Percentiles rank a stretch among this genome's conserved stretches.
These are phyloP conservation scores for Hymenoscyphus infarciens DNA, from an alignment of 2,329 filamentous ascomycete genomes.

Conservation along the genomic window DNA sequence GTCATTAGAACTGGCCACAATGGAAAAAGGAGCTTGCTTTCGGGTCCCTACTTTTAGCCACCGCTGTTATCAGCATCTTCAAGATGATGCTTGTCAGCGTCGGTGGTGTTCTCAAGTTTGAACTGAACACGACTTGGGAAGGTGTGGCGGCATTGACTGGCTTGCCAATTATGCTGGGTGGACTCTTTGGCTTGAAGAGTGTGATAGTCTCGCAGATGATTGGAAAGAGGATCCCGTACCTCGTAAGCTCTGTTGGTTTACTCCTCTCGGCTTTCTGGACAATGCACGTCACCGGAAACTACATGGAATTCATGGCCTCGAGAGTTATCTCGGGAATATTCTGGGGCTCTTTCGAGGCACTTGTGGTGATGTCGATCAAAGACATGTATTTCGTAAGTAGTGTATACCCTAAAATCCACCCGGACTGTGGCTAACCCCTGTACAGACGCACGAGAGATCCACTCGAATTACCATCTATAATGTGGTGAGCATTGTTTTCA, in stretches of 20 bases:
- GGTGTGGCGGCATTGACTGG: conserved; percentile 49
- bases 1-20: conserved; percentile 51
- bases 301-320: conserved; percentile 47
- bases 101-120: conserved; percentile 42
- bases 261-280: conserved; percentile 52
- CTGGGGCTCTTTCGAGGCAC: conserved; percentile 56
- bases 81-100: conserved; percentile 53
- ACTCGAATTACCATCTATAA: conserved; percentile 45
- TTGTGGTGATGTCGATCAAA: conserved; percentile 50
- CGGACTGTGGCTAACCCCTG: conserved; percentile 24
- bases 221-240: conserved; percentile 53
- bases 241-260: conserved; percentile 44
- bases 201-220: conserved; percentile 44
- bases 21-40: conserved; percentile 53
- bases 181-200: conserved; percentile 43
- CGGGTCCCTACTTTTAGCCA: conserved; percentile 44
- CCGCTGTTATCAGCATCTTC: conserved; percentile 46
- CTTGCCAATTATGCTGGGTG: conserved; percentile 49
- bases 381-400: conserved; percentile 54
- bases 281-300: conserved; percentile 41
- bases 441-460: conserved; percentile 51
- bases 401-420: background rate
- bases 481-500: conserved; percentile 43
- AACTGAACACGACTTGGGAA: conserved; percentile 46
- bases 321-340: conserved; percentile 54